phyloP scores from a whole-genome alignment of 2,329 filamentous ascomycete species.

The Talaromyces rugulosus region DNA sequence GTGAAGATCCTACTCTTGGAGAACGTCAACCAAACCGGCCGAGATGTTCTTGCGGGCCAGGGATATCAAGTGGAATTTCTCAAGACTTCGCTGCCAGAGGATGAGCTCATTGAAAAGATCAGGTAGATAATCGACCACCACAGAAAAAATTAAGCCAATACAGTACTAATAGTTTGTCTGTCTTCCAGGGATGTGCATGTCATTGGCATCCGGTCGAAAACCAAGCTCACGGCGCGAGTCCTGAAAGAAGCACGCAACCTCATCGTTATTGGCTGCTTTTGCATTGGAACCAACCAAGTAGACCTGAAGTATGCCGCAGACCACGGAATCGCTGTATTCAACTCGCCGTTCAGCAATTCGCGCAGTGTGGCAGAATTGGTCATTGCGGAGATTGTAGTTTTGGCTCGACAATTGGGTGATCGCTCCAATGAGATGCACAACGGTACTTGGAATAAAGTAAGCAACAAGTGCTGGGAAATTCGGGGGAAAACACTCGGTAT shows the following conservation, averaged over 20 bases:
- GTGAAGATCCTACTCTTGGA: conserved; percentile 95
- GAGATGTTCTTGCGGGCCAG: conserved; percentile 74
- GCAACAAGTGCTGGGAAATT: conserved; percentile 94
- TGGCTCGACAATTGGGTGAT: conserved; percentile 89
- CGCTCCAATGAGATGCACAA: conserved; percentile 91
- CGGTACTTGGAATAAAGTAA: conserved; percentile 97
- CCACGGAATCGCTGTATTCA: conserved; percentile 87
- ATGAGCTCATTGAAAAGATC: conserved; percentile 95
- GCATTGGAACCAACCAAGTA: conserved; percentile 77
- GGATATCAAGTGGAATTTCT: conserved; percentile 94
- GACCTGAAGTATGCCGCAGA: conserved; percentile 43
- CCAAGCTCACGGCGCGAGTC: conserved; percentile 82
- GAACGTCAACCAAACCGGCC: conserved; percentile 89
- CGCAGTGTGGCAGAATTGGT: conserved; percentile 94
- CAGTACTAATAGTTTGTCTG: conserved; percentile 13
- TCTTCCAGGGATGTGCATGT: conserved; percentile 78
- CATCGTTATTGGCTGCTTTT: conserved; percentile 96
- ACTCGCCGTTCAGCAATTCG: conserved; percentile 97
- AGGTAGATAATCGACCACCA: conserved; percentile 51
- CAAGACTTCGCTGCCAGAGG: conserved; percentile 86
- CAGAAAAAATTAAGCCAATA: conserved; percentile 2
- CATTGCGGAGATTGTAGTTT: conserved; percentile 85
- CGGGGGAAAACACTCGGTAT: conserved; percentile 89
- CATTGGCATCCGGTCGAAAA: conserved; percentile 97
- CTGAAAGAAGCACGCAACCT: conserved; percentile 88